phyloP scores from a whole-genome alignment of 768 basidiomycete genomes.

The Serendipita vermifera region DNA sequence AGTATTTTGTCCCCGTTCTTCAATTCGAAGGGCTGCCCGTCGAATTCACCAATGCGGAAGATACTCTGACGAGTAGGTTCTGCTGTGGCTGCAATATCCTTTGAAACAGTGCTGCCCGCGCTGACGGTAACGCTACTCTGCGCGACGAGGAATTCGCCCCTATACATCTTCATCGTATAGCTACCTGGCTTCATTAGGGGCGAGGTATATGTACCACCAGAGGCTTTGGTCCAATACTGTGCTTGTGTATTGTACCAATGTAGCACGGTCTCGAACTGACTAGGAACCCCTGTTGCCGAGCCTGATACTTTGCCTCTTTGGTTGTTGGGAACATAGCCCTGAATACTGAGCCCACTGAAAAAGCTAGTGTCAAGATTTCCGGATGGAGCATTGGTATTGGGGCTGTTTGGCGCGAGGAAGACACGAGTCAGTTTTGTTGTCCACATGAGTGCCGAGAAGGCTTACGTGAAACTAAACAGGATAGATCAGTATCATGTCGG shows the following conservation, averaged over 20 bases:
- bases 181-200: slow-evolving; percentile 38
- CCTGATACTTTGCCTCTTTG: slow-evolving; percentile 35
- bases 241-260: slow-evolving; percentile 29
- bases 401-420: no score
- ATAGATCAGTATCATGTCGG: not conserved
- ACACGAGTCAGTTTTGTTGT: no score
- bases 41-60: slow-evolving; percentile 33
- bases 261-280: slow-evolving; percentile 19
- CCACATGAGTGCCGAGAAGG: no score
- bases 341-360: slow-evolving; percentile 31
- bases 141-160: slow-evolving; percentile 35
- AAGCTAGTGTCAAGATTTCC: slow-evolving; percentile 30
- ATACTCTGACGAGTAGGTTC: slow-evolving; percentile 25
- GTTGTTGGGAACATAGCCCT: slow-evolving; percentile 34
- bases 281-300: slow-evolving; percentile 32
- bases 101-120: slow-evolving; percentile 28
- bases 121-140: slow-evolving; percentile 31
- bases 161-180: slow-evolving; percentile 32
- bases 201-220: slow-evolving; percentile 29
- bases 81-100: slow-evolving; percentile 25
- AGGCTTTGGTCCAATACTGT: slow-evolving; percentile 32
- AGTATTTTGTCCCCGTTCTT: slow-evolving; percentile 40
- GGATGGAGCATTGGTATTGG: slow-evolving; percentile 25
- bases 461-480: not conserved
- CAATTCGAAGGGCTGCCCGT: slow-evolving; percentile 35